These are phyloP conservation scores for Eucalyptus guilfoylei DNA, from an alignment of 345 rosid species.

Conservation along the genomic window DNA sequence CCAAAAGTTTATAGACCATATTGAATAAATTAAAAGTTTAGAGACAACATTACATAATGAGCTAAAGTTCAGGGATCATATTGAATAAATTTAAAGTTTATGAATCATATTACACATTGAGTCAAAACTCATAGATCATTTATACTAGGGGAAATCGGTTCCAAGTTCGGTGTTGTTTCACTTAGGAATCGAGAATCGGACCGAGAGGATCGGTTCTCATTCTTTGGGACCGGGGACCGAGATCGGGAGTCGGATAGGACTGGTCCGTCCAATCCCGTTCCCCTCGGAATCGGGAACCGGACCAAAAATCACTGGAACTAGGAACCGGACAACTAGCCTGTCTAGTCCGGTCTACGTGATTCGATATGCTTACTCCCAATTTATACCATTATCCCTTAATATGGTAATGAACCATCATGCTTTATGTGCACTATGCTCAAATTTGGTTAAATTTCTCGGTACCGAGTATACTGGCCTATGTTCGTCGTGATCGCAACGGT, in stretches of 20 bases:
- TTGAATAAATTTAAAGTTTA: too few relatives aligned
- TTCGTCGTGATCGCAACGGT: neutral
- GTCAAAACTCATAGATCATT: too few relatives aligned
- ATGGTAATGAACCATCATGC: neutral
- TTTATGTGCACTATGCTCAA: neutral
- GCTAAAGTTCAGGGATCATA: rapidly evolving
- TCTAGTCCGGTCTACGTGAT: rapidly evolving
- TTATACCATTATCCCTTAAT: neutral
- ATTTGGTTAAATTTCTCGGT: neutral
- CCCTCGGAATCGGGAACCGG: rapidly evolving
- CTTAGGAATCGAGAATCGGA: too few relatives aligned
- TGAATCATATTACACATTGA: rapidly evolving
- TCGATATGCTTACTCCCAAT: rapidly evolving
- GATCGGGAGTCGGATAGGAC: rapidly evolving
- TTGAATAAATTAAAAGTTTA: too few relatives aligned
- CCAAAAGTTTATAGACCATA: neutral
- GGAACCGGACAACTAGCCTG: rapidly evolving
- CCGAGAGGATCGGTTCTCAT: rapidly evolving
- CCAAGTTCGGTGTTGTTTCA: rapidly evolving
- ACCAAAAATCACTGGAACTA: rapidly evolving
- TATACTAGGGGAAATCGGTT: too few relatives aligned
- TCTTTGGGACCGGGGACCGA: rapidly evolving
- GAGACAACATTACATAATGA: rapidly evolving
- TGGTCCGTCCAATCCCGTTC: rapidly evolving
- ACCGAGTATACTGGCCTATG: neutral